Evolutionary conservation across 495 filamentous ascomycete genomes (phyloP), one percentile per base, ranked within the genome.

Genomic region (Podospora fimiseda): DNA sequence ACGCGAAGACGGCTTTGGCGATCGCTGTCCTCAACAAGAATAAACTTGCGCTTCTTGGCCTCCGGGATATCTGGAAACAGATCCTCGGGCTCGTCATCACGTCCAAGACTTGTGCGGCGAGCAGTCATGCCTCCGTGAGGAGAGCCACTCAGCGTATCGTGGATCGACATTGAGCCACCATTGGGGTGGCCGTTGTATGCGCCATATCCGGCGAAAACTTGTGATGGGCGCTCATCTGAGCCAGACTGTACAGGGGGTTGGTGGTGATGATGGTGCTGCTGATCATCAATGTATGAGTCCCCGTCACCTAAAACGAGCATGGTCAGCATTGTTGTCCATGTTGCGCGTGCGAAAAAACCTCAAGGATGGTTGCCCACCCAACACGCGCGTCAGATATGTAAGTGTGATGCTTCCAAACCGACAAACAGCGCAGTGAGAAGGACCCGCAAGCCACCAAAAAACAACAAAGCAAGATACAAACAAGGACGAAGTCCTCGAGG

Each of bases 31-130:
- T 96, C 89, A 19, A 98, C 90, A 2, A 96, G 80, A 59, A 98
- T 95, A 66, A 97, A 97, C 66, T 95, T 98, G 58, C 91, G 85
- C 49, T 86, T 88, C 69, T 94, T 96, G 48, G 83, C 82, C 48
- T 89, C 87, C 1, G 92, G 92, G 20, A 95, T 76, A 46, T 88
- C 83, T 45, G 89, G 86, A 66, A 95, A 96, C 14, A 98, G 77
- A 9, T 83, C 81, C 5, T 78, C 77, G 16, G 80, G 82, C 41
- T 71, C 66, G 24, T 75, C 74, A 36, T 50, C 54, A 9, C 55
- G 54, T 2, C 48, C 15, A 14, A 40, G 15, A 46, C 57, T 58
- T 3, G 48, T 19, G 11, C 62, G 59, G 33, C 57, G 59, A 22
- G 61, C 60, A 3, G 59, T 45, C 23, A 63, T 39, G 45, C 59